Percentiles rank a stretch among this genome's conserved stretches.
phyloP scores from a whole-genome alignment of 805 yeast genomes.

The Metschnikowia similis region DNA sequence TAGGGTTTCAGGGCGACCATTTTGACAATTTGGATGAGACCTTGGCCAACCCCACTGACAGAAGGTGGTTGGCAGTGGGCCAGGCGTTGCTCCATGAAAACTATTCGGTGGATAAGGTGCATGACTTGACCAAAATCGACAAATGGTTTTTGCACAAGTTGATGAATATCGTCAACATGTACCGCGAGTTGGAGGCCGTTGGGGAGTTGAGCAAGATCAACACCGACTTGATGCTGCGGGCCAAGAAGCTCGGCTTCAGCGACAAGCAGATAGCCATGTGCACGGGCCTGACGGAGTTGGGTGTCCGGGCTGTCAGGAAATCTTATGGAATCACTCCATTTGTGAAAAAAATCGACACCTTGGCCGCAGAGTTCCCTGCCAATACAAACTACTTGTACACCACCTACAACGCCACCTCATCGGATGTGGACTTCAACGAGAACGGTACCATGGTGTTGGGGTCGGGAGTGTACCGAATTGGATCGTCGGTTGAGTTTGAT shows the following conservation, averaged over 20 bases:
- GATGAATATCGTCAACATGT: slow-evolving; percentile 88
- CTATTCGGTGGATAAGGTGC: slow-evolving; percentile 88
- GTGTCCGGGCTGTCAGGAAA: slow-evolving; percentile 80
- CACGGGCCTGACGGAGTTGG: slow-evolving; percentile 68
- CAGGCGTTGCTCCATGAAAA: slow-evolving; percentile 91
- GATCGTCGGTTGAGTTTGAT: slow-evolving; percentile 97
- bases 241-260: slow-evolving; percentile 92
- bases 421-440: slow-evolving; percentile 82
- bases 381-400: slow-evolving; percentile 92
- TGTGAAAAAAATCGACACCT: slow-evolving; percentile 94
- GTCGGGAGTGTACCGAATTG: slow-evolving; percentile 98
- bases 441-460: slow-evolving; percentile 93
- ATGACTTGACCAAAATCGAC: slow-evolving; percentile 88
- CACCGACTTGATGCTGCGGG: slow-evolving; percentile 64
- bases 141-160: slow-evolving; percentile 93
- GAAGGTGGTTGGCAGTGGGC: slow-evolving; percentile 97
- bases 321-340: slow-evolving; percentile 79
- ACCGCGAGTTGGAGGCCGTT: slow-evolving; percentile 67
- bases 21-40: slow-evolving; percentile 74
- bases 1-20: slow-evolving; percentile 87
- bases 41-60: slow-evolving; percentile 83
- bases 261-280: slow-evolving; percentile 87
- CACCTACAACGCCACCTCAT: slow-evolving; percentile 86
- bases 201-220: slow-evolving; percentile 54
- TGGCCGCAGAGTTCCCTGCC: slow-evolving; percentile 99